Percentiles rank a stretch among this genome's conserved stretches.
Evolutionary conservation across 805 yeast genomes (phyloP).

Genomic region (Dipodascus geniculatus): DNA sequence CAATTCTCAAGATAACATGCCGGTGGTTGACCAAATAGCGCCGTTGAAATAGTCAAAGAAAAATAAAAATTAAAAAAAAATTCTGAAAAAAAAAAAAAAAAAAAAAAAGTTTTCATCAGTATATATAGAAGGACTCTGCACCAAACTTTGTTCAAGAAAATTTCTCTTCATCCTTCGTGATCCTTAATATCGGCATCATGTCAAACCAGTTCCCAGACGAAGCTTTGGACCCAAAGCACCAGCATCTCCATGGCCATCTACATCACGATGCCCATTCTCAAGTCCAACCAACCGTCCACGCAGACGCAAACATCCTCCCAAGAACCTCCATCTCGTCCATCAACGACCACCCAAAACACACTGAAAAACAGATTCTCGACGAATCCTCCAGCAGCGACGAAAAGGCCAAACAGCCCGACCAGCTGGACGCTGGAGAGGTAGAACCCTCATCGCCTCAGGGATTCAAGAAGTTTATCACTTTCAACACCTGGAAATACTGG

Average conservation of each 20-base stretch:
- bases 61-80: too few relatives aligned
- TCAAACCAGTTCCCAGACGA: constrained; percentile 16
- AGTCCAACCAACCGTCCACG: constrained; percentile 14
- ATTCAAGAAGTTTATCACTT: constrained; percentile 6
- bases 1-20: not conserved
- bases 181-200: not conserved
- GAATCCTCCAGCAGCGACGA: constrained; percentile 5
- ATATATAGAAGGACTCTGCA: too few relatives aligned
- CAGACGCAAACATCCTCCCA: constrained; percentile 10
- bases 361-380: constrained; percentile 4
- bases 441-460: constrained; percentile 4
- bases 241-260: constrained; percentile 21
- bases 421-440: too few relatives aligned
- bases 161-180: not conserved
- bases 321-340: constrained; percentile 11
- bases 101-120: not conserved
- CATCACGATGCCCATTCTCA: constrained; percentile 21
- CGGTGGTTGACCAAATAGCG: not conserved
- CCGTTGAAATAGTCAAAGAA: too few relatives aligned
- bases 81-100: not conserved
- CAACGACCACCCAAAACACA: constrained; percentile 4
- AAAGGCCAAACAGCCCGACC: too few relatives aligned
- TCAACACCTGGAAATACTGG: constrained; percentile 4
- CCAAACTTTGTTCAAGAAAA: not conserved
- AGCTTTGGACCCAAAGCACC: constrained; percentile 24